phyloP scores from a whole-genome alignment of 2,329 filamentous ascomycete genomes.

The Penicillium sp. region DNA sequence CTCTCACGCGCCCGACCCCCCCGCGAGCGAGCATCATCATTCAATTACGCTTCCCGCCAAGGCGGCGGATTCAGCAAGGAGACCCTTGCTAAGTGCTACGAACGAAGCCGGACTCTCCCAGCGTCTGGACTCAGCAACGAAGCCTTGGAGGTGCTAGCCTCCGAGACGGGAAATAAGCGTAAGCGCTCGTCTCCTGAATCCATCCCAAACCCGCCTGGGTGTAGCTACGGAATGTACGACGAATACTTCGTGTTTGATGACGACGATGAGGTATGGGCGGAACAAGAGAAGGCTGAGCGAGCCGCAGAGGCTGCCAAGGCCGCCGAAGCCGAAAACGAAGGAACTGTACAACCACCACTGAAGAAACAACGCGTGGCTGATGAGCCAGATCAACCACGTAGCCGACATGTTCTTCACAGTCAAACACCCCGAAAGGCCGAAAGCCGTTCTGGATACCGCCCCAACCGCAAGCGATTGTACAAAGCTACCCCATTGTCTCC shows the following conservation, averaged over 20 bases:
- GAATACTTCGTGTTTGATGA: constrained; percentile 37
- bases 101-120: background rate
- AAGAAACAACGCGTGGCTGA: constrained; percentile 14
- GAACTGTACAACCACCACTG: background rate
- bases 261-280: constrained; percentile 31
- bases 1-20: background rate
- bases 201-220: constrained; percentile 43
- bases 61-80: constrained; percentile 3
- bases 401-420: constrained; percentile 6
- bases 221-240: constrained; percentile 43
- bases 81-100: constrained; percentile 7
- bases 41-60: background rate
- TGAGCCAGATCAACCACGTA: constrained; percentile 11
- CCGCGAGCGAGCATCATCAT: background rate
- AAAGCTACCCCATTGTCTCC: constrained; percentile 10
- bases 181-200: constrained; percentile 40
- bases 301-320: constrained; percentile 7
- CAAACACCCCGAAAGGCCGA: constrained; percentile 1
- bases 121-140: constrained; percentile 7
- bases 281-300: constrained; percentile 8
- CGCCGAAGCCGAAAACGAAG: background rate
- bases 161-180: constrained; percentile 33
- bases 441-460: constrained; percentile 22
- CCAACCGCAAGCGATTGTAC: constrained; percentile 24
- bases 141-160: background rate